Base-by-base conservation (phyloP, 345 rosid genomes). In the Citrus australasica region DNA sequence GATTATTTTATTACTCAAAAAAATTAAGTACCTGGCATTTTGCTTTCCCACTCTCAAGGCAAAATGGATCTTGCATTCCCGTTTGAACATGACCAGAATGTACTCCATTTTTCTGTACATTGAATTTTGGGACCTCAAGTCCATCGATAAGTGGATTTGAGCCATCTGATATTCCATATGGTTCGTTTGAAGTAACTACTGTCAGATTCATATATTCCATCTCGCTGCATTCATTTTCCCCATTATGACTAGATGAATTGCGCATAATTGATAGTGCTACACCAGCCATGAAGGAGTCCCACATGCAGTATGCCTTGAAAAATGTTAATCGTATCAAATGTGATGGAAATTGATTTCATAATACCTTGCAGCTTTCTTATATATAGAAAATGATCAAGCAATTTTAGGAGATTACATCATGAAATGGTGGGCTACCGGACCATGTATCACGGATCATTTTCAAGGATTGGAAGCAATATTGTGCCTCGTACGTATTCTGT, bases 81-180 rank as follows among this genome's bases (percentile, higher is more conserved):
- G 63, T 91, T 77, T 95, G 99, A 48, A 92, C 97, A 76, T 95
- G 99, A 66, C 98, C 99, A 30, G 96, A 91, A 67, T 95, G 98
- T 38, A 91, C 89, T 32, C 96, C 92, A 73, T 87, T 87, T 82
- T 67, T 81, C 58, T 79, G 75, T 40, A 92, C 64, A 77, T 86
- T 83, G 69, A 93, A 93, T 82, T 87, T 90, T 7, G 96, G 96
- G 73, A 86, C 82, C 66, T 9, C 79, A 61, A 81, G 89, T 53
- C 84, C 82, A 59, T 93, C 88, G 5, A 91, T 91, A 66, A 92
- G 86, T 5, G 96, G 98, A 83, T 95, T 93, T 2, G 98, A 95
- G 71, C 96, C 93, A 75, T 93, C 93, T 2, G 88, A 71, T 71
- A 69, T 79, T 56, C 93, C 97, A 21, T 89, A 93, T 76, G 98